phyloP scores from a whole-genome alignment of 164 flowering plant species.

The Santalum album region DNA sequence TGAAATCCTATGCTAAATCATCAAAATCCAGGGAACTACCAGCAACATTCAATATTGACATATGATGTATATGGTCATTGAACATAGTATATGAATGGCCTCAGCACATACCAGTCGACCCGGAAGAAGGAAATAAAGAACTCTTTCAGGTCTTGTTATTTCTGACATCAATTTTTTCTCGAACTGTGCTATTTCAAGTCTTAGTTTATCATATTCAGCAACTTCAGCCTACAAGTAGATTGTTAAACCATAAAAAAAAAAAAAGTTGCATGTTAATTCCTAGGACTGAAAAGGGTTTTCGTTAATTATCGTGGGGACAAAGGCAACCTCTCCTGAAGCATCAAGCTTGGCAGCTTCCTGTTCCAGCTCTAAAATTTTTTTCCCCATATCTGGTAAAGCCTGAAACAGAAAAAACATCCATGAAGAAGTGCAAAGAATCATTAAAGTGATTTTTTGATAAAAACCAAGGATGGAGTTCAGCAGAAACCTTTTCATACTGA shows the following conservation, averaged over 20 bases:
- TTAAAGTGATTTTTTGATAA: background rate
- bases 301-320: background rate
- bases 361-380: slow-evolving; percentile 69
- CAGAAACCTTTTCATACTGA: slow-evolving; percentile 88
- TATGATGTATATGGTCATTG: no score
- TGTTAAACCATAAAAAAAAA: background rate
- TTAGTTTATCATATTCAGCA: slow-evolving; percentile 81
- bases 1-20: no score
- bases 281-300: background rate
- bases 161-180: slow-evolving; percentile 94
- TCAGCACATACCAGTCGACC: slow-evolving; percentile 80
- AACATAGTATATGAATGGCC: background rate
- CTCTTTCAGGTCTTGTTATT: slow-evolving; percentile 88
- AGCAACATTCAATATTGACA: no score
- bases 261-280: background rate
- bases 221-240: slow-evolving; percentile 52
- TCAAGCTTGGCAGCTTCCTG: slow-evolving; percentile 85
- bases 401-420: slow-evolving; percentile 15
- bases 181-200: slow-evolving; percentile 62
- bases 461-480: background rate
- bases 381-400: slow-evolving; percentile 86
- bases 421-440: background rate
- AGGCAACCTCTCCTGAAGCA: slow-evolving; percentile 81
- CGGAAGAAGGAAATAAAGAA: slow-evolving; percentile 68
- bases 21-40: no score